These are phyloP conservation scores for Aphanomyces invadans DNA, from an alignment of 352 stramenopile species.

Conservation along the genomic window DNA sequence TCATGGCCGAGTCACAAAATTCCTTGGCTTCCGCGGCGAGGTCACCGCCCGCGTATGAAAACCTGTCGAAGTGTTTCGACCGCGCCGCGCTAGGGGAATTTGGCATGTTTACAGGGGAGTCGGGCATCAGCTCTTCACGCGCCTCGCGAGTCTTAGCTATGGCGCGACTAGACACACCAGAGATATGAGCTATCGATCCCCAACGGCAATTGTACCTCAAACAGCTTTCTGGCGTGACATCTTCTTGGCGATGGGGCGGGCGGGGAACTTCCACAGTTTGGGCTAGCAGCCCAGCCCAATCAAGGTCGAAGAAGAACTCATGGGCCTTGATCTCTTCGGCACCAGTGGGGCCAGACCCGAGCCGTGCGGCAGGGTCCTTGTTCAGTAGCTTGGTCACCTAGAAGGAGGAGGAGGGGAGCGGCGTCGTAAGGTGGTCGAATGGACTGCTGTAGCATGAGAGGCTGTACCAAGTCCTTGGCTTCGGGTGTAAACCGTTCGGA, in stretches of 20 bases:
- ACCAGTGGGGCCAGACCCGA: constrained; percentile 49
- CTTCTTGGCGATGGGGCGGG: constrained; percentile 60
- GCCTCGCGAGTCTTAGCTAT: constrained; percentile 64
- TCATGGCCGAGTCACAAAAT: too few species aligned
- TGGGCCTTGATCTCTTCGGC: constrained; percentile 67
- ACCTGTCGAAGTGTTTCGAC: constrained; percentile 64
- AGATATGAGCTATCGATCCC: not conserved
- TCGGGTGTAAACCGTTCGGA: constrained; percentile 61
- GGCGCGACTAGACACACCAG: constrained; percentile 30
- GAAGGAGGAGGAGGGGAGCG: too few species aligned
- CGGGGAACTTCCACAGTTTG: constrained; percentile 57
- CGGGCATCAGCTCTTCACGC: constrained; percentile 61
- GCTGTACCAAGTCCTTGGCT: constrained; percentile 43
- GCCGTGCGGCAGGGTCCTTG: constrained; percentile 44
- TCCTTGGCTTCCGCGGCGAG: constrained; percentile 1
- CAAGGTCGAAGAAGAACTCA: constrained; percentile 60
- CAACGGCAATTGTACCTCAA: constrained; percentile 26
- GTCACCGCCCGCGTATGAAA: constrained; percentile 48
- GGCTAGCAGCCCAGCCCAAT: constrained; percentile 50
- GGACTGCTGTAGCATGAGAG: not conserved
- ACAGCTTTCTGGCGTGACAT: constrained; percentile 62
- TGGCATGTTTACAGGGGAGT: constrained; percentile 56
- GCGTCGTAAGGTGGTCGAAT: not conserved
- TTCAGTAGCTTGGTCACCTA: constrained; percentile 41
- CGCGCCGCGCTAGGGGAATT: constrained; percentile 48